Evolutionary conservation across 2,329 filamentous ascomycete species (phyloP).

Genomic region (Sclerotinia nivalis): DNA sequence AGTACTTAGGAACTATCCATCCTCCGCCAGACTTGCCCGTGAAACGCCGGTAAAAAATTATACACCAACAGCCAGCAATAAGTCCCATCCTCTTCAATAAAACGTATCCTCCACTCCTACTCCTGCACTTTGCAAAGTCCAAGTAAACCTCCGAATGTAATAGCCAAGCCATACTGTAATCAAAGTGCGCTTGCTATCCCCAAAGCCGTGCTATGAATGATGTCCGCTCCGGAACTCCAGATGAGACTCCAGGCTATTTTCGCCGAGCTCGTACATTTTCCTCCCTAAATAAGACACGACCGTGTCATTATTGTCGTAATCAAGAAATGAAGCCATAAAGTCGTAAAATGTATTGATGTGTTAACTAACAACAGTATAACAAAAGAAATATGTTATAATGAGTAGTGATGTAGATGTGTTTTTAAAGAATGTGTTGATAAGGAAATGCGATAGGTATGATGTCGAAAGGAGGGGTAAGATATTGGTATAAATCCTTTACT

Average conservation of each 20-base stretch:
- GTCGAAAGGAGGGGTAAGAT: constrained; percentile 10
- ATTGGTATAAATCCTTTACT: constrained; percentile 42
- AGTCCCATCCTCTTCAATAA: constrained; percentile 17
- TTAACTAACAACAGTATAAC: not conserved
- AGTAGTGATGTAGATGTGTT: constrained; percentile 21
- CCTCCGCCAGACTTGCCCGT: constrained; percentile 30
- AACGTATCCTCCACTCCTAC: constrained; percentile 30
- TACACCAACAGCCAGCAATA: constrained; percentile 37
- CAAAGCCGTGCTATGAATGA: constrained; percentile 15
- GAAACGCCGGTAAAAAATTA: constrained; percentile 35
- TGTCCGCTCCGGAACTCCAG: constrained; percentile 21
- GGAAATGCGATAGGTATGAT: not conserved
- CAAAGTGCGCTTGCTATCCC: constrained; percentile 9
- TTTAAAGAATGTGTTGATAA: constrained; percentile 3
- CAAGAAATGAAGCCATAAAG: constrained; percentile 36
- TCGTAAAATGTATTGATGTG: constrained; percentile 32
- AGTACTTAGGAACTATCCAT: constrained; percentile 23
- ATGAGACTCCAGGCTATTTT: constrained; percentile 20
- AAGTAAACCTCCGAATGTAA: constrained; percentile 16
- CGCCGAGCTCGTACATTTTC: constrained; percentile 20
- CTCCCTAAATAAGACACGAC: constrained; percentile 23
- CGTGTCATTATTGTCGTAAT: constrained; percentile 32
- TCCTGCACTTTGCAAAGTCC: constrained; percentile 21
- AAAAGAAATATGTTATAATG: constrained; percentile 17
- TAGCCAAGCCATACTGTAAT: not conserved